phyloP scores from a whole-genome alignment of 257 asterid genomes.

The Jacaranda mimosifolia region DNA sequence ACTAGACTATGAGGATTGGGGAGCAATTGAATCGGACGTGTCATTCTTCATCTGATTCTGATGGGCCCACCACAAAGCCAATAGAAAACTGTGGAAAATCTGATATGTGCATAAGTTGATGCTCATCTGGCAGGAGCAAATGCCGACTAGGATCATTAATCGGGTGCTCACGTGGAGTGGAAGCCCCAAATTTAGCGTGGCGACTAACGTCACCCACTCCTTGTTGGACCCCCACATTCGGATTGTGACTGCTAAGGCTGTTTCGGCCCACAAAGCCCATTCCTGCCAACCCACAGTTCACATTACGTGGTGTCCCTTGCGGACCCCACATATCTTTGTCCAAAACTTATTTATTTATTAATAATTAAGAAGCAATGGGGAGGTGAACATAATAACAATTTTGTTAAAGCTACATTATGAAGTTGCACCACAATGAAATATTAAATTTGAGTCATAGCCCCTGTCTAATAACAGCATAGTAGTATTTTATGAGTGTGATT shows the following conservation, averaged over 20 bases:
- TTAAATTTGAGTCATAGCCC: no score
- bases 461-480: no score
- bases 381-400: no score
- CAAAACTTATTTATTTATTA: neutral
- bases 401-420: no score
- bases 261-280: constrained; percentile 62
- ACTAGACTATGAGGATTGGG: constrained; percentile 7
- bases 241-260: constrained; percentile 41
- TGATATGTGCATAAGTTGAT: constrained; percentile 1
- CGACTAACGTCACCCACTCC: constrained; percentile 42
- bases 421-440: no score
- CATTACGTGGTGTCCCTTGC: constrained; percentile 33
- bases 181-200: constrained; percentile 27
- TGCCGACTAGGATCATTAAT: constrained; percentile 42
- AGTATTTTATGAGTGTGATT: no score
- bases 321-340: constrained; percentile 27
- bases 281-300: constrained; percentile 58
- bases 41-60: constrained; percentile 44
- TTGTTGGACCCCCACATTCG: constrained; percentile 44
- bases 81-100: constrained; percentile 26
- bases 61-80: constrained; percentile 45
- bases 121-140: constrained; percentile 47
- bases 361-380: no score
- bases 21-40: neutral
- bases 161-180: constrained; percentile 68